These are phyloP conservation scores for Phytopythium oedochilum DNA, from an alignment of 352 stramenopile genomes.

Conservation along the genomic window DNA sequence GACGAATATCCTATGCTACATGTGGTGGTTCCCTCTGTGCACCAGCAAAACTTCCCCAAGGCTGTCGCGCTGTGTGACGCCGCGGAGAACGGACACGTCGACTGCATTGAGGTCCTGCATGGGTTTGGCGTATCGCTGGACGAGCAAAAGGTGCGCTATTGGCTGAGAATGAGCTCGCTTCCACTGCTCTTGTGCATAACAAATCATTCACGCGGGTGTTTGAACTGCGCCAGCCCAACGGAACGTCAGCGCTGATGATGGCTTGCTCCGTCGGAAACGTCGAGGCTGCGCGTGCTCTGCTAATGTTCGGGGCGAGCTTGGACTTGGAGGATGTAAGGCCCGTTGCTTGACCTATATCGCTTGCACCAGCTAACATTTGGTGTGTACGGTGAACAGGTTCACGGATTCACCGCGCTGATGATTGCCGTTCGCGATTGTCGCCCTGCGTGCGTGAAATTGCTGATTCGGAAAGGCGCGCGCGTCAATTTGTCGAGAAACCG, in stretches of 20 bases:
- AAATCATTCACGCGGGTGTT: too few species aligned
- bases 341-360: neutral
- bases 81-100: conserved; percentile 74
- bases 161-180: neutral
- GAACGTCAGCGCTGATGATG: conserved; percentile 79
- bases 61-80: conserved; percentile 77
- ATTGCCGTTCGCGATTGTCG: conserved; percentile 68
- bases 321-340: conserved; percentile 75
- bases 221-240: conserved; percentile 72
- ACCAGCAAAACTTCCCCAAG: conserved; percentile 59
- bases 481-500: conserved; percentile 83
- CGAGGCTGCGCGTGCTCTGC: conserved; percentile 65
- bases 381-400: conserved; percentile 39
- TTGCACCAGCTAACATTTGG: neutral
- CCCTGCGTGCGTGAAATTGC: conserved; percentile 54
- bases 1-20: neutral
- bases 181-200: too few species aligned
- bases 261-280: conserved; percentile 84
- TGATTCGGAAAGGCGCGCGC: conserved; percentile 75
- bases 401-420: conserved; percentile 81
- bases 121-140: conserved; percentile 76
- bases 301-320: conserved; percentile 83
- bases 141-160: conserved; percentile 63
- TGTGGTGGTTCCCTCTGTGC: conserved; percentile 7
- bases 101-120: conserved; percentile 80